Evolutionary conservation across 768 basidiomycete species (phyloP).

Genomic region (Tephrocybe rancida): DNA sequence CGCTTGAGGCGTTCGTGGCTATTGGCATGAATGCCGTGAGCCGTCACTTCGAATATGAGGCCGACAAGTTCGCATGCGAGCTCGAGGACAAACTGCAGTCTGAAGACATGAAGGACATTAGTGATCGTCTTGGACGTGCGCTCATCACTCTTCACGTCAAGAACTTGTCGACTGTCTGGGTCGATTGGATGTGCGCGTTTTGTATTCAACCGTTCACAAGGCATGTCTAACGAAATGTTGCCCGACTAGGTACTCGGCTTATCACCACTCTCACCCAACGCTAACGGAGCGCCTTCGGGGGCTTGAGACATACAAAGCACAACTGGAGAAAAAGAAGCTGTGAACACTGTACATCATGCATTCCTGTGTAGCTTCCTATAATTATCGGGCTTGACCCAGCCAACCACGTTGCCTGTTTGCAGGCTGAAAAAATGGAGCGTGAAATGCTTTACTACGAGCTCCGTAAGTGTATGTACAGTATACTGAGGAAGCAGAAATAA

Average conservation of each 20-base stretch:
- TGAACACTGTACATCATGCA: conserved; percentile 16
- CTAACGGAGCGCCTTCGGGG: conserved; percentile 86
- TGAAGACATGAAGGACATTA: conserved; percentile 80
- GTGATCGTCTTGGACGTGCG: conserved; percentile 80
- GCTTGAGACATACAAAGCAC: conserved; percentile 66
- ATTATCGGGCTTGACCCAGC: no score
- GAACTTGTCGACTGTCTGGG: conserved; percentile 92
- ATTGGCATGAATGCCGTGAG: conserved; percentile 82
- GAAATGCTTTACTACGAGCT: no score
- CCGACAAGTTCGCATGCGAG: conserved; percentile 85
- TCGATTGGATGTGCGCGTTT: conserved; percentile 80
- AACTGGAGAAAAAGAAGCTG: conserved; percentile 42
- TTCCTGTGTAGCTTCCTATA: not conserved
- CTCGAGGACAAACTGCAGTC: conserved; percentile 54
- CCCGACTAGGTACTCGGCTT: conserved; percentile 78
- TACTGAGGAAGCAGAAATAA: no score
- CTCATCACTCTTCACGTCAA: conserved; percentile 87
- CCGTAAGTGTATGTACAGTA: no score
- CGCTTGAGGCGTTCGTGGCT: conserved; percentile 72
- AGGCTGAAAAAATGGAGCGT: not conserved
- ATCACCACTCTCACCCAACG: conserved; percentile 96
- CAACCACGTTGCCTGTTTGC: not conserved
- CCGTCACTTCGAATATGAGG: conserved; percentile 90
- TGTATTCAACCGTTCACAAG: conserved; percentile 2
- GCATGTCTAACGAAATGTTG: conserved; percentile 5